These are phyloP conservation scores for Zalaria obscura DNA, from an alignment of 2,329 filamentous ascomycete genomes.

Conservation along the genomic window DNA sequence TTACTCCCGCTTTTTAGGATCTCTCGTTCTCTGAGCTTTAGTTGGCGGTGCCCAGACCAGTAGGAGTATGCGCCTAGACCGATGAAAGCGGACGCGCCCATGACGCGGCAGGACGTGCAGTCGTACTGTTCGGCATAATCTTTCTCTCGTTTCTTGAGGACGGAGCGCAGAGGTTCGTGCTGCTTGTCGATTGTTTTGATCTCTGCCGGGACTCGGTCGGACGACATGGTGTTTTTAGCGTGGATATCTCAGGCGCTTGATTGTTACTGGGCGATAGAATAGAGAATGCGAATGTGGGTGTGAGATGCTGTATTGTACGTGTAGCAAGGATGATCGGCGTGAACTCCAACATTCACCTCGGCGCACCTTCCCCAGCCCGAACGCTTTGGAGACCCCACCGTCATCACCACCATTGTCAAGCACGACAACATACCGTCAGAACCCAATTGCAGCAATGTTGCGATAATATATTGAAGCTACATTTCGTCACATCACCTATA, in stretches of 20 bases:
- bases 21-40: slow-evolving; percentile 23
- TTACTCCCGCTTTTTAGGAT: slow-evolving; percentile 26
- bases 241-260: too few relatives aligned
- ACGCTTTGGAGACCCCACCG: neutral
- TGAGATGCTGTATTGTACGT: too few relatives aligned
- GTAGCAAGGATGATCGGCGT: too few relatives aligned
- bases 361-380: neutral
- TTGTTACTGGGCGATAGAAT: too few relatives aligned
- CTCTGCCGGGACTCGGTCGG: neutral
- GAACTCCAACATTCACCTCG: neutral
- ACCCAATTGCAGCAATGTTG: too few relatives aligned
- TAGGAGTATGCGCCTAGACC: slow-evolving; percentile 33
- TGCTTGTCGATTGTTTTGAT: neutral
- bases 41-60: slow-evolving; percentile 29
- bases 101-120: slow-evolving; percentile 17
- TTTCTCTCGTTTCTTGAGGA: neutral
- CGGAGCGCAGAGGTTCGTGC: neutral
- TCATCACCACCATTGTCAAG: too few relatives aligned
- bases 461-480: too few relatives aligned
- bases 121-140: slow-evolving; percentile 12
- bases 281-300: too few relatives aligned
- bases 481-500: neutral
- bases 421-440: too few relatives aligned
- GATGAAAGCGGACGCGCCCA: slow-evolving; percentile 28
- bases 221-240: too few relatives aligned